These are phyloP conservation scores for Xylariaceae sp. DNA, from an alignment of 2,329 filamentous ascomycete genomes.

Conservation along the genomic window DNA sequence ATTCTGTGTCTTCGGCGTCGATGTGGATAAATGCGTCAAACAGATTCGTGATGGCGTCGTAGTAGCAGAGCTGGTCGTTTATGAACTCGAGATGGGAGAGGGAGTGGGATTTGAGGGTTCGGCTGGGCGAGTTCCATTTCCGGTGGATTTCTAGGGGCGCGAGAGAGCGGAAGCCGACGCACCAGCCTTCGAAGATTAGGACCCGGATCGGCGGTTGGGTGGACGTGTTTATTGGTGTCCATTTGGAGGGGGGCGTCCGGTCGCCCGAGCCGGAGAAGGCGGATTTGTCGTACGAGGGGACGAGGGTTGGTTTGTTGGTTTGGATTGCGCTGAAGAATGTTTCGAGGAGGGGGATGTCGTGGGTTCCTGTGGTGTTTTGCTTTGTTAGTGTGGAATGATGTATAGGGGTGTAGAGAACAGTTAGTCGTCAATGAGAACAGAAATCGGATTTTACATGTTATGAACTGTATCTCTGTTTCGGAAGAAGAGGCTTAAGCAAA, in stretches of 20 bases:
- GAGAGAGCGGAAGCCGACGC: slow-evolving; percentile 73
- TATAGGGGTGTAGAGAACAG: background rate
- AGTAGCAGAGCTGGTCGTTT: slow-evolving; percentile 44
- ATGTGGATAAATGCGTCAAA: slow-evolving; percentile 56
- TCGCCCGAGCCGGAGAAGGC: slow-evolving; percentile 73
- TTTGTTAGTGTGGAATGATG: background rate
- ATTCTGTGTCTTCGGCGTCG: slow-evolving; percentile 67
- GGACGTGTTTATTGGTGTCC: slow-evolving; percentile 54
- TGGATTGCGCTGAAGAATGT: slow-evolving; percentile 59
- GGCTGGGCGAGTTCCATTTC: slow-evolving; percentile 48
- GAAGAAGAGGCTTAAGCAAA: background rate
- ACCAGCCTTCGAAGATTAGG: slow-evolving; percentile 88
- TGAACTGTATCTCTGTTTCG: background rate
- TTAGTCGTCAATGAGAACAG: background rate
- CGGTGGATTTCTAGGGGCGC: slow-evolving; percentile 47
- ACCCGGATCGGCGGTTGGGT: slow-evolving; percentile 53
- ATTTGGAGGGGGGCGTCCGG: slow-evolving; percentile 58
- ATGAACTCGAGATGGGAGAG: slow-evolving; percentile 48
- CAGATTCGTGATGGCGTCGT: slow-evolving; percentile 46
- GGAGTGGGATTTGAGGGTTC: slow-evolving; percentile 44
- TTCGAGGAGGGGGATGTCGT: slow-evolving; percentile 65
- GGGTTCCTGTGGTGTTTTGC: slow-evolving; percentile 45
- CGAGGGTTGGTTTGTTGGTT: slow-evolving; percentile 44
- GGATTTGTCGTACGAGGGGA: slow-evolving; percentile 84
- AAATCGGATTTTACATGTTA: slow-evolving; percentile 2